Evolutionary conservation across 1,284 basidiomycete genomes (phyloP), one percentile per base, ranked within the genome.

Genomic region (Rhizoctonia solani): DNA sequence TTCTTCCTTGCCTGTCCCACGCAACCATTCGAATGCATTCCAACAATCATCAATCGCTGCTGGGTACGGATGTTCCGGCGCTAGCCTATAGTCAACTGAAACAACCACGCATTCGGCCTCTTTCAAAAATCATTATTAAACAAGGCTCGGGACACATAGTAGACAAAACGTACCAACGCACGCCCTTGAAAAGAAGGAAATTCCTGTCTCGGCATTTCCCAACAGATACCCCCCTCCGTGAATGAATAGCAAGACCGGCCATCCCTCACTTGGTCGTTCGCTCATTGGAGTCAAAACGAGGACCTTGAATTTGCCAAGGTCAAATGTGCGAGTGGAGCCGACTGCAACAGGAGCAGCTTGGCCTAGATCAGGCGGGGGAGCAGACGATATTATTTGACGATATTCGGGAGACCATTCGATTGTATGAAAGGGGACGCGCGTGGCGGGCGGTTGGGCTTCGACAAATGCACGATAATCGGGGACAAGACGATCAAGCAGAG

Each of bases 11-110:
- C 81, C 83, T 42, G 86, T 73, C 21, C 76, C 73, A 65, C 81
- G 71, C 1, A 88, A 82, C 85, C 88, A 92, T 53, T 82, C 75
- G 2, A 92, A 77, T 1, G 87, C 79, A 47, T 88, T 86, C 37
- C 88, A 77, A 0, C 88, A 84, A 72, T 92, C 90, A 46, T 90
- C 84, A 0, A 90, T 84, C 0, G 89, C 89, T 0, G 86, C 84
- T 1, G 90, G 91, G 72, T 89, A 92, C 3, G 83, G 82, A 63
- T 87, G 71, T 72, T 92, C 89, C 0, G 90, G 90, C 0, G 86
- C 88, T 5, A 92, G 82, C 4, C 89, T 84, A 74, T 92, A 91
- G 71, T 87, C 85, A 19, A 91, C 86, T 2, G 85, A 85, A 3
- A 88, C 77, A 1, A 87, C 85, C 0, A 85, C 76, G 76, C 42